Base-by-base conservation (phyloP, 805 yeast species). In the Wickerhamomyces subpelliculosus region DNA sequence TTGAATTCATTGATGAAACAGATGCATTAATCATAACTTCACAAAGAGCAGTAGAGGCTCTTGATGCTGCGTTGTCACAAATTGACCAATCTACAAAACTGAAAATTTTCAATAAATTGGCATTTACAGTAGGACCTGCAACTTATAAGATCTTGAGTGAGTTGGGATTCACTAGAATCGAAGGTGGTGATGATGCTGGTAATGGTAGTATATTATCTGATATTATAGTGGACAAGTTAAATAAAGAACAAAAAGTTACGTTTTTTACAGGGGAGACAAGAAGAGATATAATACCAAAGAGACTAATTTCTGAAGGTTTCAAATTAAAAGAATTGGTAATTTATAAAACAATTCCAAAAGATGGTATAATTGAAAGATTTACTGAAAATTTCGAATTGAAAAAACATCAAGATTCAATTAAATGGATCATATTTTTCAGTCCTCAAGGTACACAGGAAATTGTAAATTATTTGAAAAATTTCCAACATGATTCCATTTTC, bases 81-180 rank as follows among this genome's bases (percentile, higher is more conserved):
- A 41, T 62, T 11, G 16, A 49, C 3, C 34, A 31, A 0, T 49
- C 34, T 1, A 43, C 34, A 8, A 54, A 41, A 39, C 47, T 54
- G 8, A 38, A 35, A 1, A 61, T 79, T 1, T 54, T 74, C 7
- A 38, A 45, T 4, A 78, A 77, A 48, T 73, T 79, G 0, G 80
- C 82, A 0, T 90, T 79, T 52, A 86, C 96, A 0, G 96, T 90
- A 6, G 97, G 97, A 0, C 96, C 96, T 1, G 88, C 95, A 0
- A 90, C 97, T 0, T 72, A 71, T 16, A 63, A 65, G 13, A 75
- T 82, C 14, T 57, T 90, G 11, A 42, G 54, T 3, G 62, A 65
- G 7, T 57, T 77, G 23, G 96, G 96, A 1, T 90, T 88, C 54
- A 52, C 40, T 1, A 72, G 75, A 42, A 72, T 90, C 0, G 60